A percentile compares a stretch with the other conserved stretches of the same genome.
Evolutionary conservation across 768 basidiomycete genomes (phyloP).

Genomic region (Lactifluus hygrophoroides): DNA sequence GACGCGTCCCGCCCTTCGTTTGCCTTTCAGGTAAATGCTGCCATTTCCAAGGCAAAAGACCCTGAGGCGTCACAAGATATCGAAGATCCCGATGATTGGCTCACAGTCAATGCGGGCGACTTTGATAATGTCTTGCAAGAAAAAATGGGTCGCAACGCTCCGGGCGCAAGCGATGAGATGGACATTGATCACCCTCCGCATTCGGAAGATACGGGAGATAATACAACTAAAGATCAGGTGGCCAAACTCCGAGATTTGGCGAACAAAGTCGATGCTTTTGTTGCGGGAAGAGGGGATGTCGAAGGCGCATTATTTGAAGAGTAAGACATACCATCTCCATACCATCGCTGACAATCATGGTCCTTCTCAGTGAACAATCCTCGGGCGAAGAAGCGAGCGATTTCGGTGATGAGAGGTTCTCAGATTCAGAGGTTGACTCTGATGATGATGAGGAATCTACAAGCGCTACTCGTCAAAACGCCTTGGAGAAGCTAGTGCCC

Average conservation of each 20-base stretch:
- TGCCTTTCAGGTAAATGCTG: slow-evolving; percentile 58
- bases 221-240: slow-evolving; percentile 55
- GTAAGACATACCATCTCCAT: slow-evolving; percentile 38
- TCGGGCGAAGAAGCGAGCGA: slow-evolving; percentile 38
- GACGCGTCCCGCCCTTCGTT: slow-evolving; percentile 66
- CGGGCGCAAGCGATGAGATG: slow-evolving; percentile 33
- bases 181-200: slow-evolving; percentile 35
- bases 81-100: slow-evolving; percentile 82
- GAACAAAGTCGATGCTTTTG: slow-evolving; percentile 79
- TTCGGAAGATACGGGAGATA: slow-evolving; percentile 37
- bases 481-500: slow-evolving; percentile 77
- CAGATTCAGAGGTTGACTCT: slow-evolving; percentile 25
- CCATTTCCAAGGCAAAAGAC: slow-evolving; percentile 39
- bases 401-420: slow-evolving; percentile 35
- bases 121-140: slow-evolving; percentile 66
- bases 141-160: slow-evolving; percentile 23
- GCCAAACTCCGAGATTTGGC: slow-evolving; percentile 67
- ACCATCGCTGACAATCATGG: not conserved
- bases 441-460: slow-evolving; percentile 20
- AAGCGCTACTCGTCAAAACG: slow-evolving; percentile 43
- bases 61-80: slow-evolving; percentile 25
- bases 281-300: slow-evolving; percentile 81
- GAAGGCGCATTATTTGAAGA: slow-evolving; percentile 88
- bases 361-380: slow-evolving; percentile 39
- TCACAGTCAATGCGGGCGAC: slow-evolving; percentile 66